phyloP scores from a whole-genome alignment of 1,139 yeast genomes.

The Kodamaea fungicola region DNA sequence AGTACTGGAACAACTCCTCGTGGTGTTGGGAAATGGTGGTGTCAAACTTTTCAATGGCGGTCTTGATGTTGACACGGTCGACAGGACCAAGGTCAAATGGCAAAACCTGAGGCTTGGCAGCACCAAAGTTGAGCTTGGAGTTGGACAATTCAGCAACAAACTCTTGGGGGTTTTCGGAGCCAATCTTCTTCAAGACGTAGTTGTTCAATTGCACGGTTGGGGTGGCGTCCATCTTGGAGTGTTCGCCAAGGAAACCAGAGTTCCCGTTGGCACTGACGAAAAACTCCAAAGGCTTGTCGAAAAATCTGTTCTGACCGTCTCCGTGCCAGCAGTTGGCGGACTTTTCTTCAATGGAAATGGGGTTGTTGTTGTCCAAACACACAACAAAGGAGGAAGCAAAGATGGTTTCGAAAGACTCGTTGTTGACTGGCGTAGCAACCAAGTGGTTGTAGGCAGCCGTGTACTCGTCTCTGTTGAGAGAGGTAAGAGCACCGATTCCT shows the following conservation, averaged over 20 bases:
- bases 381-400: conserved; percentile 78
- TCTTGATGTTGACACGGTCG: conserved; percentile 49
- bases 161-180: conserved; percentile 39
- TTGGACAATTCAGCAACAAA: conserved; percentile 25
- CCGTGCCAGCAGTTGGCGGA: conserved; percentile 94
- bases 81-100: conserved; percentile 50
- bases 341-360: conserved; percentile 80
- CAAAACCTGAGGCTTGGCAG: conserved; percentile 21
- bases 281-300: conserved; percentile 89
- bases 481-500: conserved; percentile 76
- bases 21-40: conserved; percentile 52
- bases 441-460: conserved; percentile 58
- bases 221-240: conserved; percentile 97
- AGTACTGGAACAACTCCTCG: conserved; percentile 65
- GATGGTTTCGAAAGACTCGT: conserved; percentile 60
- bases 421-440: conserved; percentile 49
- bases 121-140: conserved; percentile 12
- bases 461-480: conserved; percentile 87
- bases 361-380: conserved; percentile 71
- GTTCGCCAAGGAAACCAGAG: conserved; percentile 94
- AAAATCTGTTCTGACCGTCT: conserved; percentile 84
- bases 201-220: conserved; percentile 90
- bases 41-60: conserved; percentile 56
- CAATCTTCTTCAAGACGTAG: conserved; percentile 58
- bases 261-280: conserved; percentile 78